Percentiles rank a stretch among this genome's conserved stretches.
phyloP scores from a whole-genome alignment of 495 filamentous ascomycete species.

The Pseudomonodictys pantanalensis region DNA sequence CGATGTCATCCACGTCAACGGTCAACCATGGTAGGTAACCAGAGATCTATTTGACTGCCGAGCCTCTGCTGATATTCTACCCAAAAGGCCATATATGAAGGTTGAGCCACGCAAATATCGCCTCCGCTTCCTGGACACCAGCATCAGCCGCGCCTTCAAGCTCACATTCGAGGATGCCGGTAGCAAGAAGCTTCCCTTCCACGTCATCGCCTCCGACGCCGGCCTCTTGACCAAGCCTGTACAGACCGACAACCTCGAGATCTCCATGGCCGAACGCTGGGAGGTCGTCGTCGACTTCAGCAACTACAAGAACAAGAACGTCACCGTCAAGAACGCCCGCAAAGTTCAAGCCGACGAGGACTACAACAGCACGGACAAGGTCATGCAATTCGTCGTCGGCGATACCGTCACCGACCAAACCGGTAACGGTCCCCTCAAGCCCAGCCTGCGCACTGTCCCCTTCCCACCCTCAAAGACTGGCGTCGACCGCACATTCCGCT shows the following conservation, averaged over 20 bases:
- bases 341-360: conserved; percentile 47
- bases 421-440: conserved; percentile 40
- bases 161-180: conserved; percentile 45
- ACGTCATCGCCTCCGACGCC: conserved; percentile 56
- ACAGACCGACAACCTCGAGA: conserved; percentile 38
- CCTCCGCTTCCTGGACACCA: conserved; percentile 51
- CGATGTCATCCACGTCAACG: conserved; percentile 57
- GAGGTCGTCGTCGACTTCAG: conserved; percentile 56
- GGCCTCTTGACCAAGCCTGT: conserved; percentile 47
- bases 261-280: conserved; percentile 56
- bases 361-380: conserved; percentile 49
- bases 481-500: conserved; percentile 48
- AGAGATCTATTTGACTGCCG: background rate
- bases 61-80: conserved; percentile 21
- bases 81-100: conserved; percentile 49
- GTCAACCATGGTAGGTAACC: conserved; percentile 52
- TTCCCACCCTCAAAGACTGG: conserved; percentile 38
- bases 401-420: conserved; percentile 39
- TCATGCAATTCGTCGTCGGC: conserved; percentile 55
- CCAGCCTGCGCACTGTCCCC: conserved; percentile 36
- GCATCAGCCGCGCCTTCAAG: conserved; percentile 50
- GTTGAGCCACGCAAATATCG: conserved; percentile 61
- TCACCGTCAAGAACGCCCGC: conserved; percentile 48
- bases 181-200: conserved; percentile 43
- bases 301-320: conserved; percentile 46